Conservation (phyloP, 2,329 filamentous ascomycete species). For the Aureobasidium vineae region DNA sequence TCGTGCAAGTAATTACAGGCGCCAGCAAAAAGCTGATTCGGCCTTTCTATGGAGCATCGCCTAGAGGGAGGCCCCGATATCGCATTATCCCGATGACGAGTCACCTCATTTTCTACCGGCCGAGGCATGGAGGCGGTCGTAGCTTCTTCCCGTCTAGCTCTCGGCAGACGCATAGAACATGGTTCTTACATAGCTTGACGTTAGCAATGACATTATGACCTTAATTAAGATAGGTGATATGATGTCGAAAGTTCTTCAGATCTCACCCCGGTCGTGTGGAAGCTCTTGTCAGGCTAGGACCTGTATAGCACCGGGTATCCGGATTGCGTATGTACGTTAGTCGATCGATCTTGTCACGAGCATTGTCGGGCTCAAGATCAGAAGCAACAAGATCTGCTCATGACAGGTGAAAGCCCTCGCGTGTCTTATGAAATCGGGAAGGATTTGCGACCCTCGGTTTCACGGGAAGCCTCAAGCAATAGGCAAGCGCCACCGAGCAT, state of each 20-base stretch:
- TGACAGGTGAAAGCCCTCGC: neutral
- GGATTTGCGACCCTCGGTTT: neutral
- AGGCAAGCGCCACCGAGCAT: conserved; percentile 11
- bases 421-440: neutral
- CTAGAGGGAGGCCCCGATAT: neutral
- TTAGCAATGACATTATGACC: conserved; percentile 9
- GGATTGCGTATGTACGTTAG: neutral
- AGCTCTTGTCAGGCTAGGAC: neutral
- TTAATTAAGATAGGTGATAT: neutral
- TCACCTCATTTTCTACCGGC: neutral
- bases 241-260: neutral
- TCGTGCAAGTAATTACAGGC: neutral
- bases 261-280: neutral
- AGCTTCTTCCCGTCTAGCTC: neutral
- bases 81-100: neutral
- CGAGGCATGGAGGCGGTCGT: neutral
- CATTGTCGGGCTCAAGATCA: neutral
- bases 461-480: conserved; percentile 5
- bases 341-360: neutral
- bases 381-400: neutral
- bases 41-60: conserved; percentile 8
- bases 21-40: neutral
- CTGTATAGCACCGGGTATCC: neutral
- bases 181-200: neutral
- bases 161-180: neutral